Evolutionary conservation across 768 basidiomycete species (phyloP), one percentile per base, ranked within the genome.

Genomic region (Butyriboletus loyo): DNA sequence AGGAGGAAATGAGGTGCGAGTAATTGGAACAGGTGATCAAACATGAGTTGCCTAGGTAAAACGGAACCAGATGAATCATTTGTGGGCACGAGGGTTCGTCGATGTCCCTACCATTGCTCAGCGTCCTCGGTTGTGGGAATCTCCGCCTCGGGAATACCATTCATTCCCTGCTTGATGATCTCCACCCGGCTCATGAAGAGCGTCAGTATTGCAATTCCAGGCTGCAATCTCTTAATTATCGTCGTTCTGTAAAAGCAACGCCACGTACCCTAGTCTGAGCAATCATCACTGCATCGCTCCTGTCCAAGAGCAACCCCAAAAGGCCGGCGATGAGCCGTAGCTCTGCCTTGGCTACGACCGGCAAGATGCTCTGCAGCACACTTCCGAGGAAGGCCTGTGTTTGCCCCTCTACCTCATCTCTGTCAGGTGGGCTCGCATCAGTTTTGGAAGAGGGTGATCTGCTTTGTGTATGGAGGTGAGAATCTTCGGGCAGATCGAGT

Each of bases 101-200:
- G 4, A 39, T n/a, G n/a, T 31, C 17, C 68, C 9, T 80, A 94
- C 86, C 85, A 87, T 75, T 92, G 86, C 40, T 87, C 81, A 38
- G 85, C 76, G 55, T 98, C 95, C 56, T 89, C 87, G 2, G 84
- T 63, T 0, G 85, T 77, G 32, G 85, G 83, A 35, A 77, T 62
- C 40, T 87, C 84, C 19, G 77, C 69, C 39, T 88, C 85, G 0
- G 77, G 66, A n/a, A 77, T 69, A 14, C 73, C 74, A 6, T 71
- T 69, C 55, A 80, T 78, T 3, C 79, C 80, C 61, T 95, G 87
- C 66, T 92, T 92, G 62, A 98, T 86, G 17, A 90, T 82, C 69
- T 94, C 92, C n/a, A 93, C 96, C 24, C 92, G 86, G 57, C 89
- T 93, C 49, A 98, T 75, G 69, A 98, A 87, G 40, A 95, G 76